Base-by-base conservation (phyloP, 1,284 basidiomycete species). In the Naganishia sp. region DNA sequence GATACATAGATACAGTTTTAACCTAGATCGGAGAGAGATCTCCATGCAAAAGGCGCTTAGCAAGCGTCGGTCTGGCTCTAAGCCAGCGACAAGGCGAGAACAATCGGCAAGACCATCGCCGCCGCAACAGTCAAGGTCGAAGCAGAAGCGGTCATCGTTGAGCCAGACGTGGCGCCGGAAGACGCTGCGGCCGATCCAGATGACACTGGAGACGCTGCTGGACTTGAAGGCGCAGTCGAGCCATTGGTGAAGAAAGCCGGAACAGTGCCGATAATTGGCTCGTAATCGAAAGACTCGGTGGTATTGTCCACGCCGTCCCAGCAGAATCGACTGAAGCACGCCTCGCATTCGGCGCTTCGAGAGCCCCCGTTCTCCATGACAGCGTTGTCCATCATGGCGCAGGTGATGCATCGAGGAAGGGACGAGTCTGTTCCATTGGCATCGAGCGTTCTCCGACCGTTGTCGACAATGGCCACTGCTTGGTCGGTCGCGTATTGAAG, bases 401-500 rank as follows among this genome's bases (percentile, higher is more conserved):
- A 83, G 17, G 80, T 78, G 42, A 83, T 72, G 60, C 79, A 81
- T 18, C 74, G 75, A 15, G 79, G 74, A 76, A 76, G 82, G 39
- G 75, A 62, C 13, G 69, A 67, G 51, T 77, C 72, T 17, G 76
- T 73, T 50, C 72, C 74, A 70, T 80, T 80, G 49, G 77, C 73
- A 3, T 78, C 74, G 23, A 78, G 58, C 6, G 75, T 70, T 47
- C 75, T 70, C 66, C 76, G 72, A 18, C 75, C 69, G 70, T 73
- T 74, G 32, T 71, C 43, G 50, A 74, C 76, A 72, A 73, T 74
- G 46, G 69, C 78, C 60, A 68, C 74, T 7, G 74, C 71, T 46
- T 72, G 66, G 7, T 70, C 69, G 39, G 77, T 76, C 57, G 79
- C 73, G 70, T 82, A 83, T 45, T 72, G 66, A 53, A 82, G 75